phyloP scores from a whole-genome alignment of 441 rosid genomes.

The Corymbia calophylla region DNA sequence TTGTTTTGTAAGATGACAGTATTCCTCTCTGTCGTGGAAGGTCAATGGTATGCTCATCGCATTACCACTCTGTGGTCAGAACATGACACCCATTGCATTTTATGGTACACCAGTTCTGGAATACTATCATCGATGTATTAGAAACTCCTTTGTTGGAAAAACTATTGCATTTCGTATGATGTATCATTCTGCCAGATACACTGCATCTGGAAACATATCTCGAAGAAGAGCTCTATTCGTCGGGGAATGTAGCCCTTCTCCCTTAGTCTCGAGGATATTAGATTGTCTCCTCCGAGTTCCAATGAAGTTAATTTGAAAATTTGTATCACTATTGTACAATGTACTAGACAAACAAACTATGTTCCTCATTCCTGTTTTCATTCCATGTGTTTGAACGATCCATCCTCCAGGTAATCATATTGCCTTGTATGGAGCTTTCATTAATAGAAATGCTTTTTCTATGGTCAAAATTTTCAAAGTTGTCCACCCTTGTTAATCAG shows the following conservation, averaged over 20 bases:
- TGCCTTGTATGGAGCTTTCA: not conserved
- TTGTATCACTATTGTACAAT: not conserved
- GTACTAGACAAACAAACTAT: not conserved
- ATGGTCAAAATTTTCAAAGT: conserved; percentile 11
- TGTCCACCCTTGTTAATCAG: conserved; percentile 36
- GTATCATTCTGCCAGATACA: not conserved
- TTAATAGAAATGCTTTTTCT: not conserved
- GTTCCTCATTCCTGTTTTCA: not conserved
- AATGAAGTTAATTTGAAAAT: not conserved
- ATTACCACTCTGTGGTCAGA: not conserved
- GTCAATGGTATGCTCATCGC: not conserved
- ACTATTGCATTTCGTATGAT: not conserved
- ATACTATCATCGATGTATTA: not conserved
- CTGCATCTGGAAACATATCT: not conserved
- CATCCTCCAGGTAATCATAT: not conserved
- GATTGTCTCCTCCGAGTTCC: not conserved
- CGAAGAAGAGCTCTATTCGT: not conserved
- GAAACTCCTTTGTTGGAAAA: not conserved
- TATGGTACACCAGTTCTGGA: not conserved
- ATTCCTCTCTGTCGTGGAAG: not conserved
- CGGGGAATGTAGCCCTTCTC: not conserved
- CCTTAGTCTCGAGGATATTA: not conserved
- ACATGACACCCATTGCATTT: not conserved
- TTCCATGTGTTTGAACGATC: not conserved
- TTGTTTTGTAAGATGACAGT: not conserved